phyloP scores from a whole-genome alignment of 1,139 yeast species.

The Yamadazyma sp. region DNA sequence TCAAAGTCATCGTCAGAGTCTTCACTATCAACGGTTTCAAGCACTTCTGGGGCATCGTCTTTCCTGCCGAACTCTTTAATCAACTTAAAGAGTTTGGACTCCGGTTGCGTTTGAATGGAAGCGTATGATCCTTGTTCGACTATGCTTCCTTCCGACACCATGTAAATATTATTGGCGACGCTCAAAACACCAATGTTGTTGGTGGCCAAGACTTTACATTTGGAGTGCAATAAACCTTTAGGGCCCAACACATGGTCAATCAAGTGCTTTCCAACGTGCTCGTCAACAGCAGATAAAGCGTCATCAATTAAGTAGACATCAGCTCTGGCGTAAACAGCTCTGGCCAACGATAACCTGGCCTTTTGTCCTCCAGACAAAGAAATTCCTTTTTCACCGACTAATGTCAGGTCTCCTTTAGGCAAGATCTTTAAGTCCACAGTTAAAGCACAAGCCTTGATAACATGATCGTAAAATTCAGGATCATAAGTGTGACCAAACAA shows the following conservation, averaged over 20 bases:
- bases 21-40: conserved; percentile 3
- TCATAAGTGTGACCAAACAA: conserved; percentile 34
- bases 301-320: conserved; percentile 39
- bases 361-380: conserved; percentile 46
- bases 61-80: conserved; percentile 25
- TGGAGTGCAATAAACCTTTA: conserved; percentile 29
- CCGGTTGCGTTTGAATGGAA: conserved; percentile 24
- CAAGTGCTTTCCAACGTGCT: conserved; percentile 36
- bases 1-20: conserved; percentile 4
- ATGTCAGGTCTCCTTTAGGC: conserved; percentile 41
- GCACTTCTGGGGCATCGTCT: conserved; percentile 10
- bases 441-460: conserved; percentile 38
- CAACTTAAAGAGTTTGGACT: conserved; percentile 21
- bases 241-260: conserved; percentile 28
- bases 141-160: conserved; percentile 28
- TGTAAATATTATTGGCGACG: conserved; percentile 26
- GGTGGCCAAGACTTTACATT: conserved; percentile 37
- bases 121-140: conserved; percentile 33
- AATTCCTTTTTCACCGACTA: conserved; percentile 45
- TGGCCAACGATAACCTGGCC: conserved; percentile 39
- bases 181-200: conserved; percentile 35
- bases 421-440: conserved; percentile 31
- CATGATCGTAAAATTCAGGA: conserved; percentile 26
- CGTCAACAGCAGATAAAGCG: conserved; percentile 38
- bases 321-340: conserved; percentile 42